Percentiles rank a stretch among this genome's conserved stretches.
phyloP scores from a whole-genome alignment of 495 filamentous ascomycete genomes.

The Lasiosphaeriaceae sp. region DNA sequence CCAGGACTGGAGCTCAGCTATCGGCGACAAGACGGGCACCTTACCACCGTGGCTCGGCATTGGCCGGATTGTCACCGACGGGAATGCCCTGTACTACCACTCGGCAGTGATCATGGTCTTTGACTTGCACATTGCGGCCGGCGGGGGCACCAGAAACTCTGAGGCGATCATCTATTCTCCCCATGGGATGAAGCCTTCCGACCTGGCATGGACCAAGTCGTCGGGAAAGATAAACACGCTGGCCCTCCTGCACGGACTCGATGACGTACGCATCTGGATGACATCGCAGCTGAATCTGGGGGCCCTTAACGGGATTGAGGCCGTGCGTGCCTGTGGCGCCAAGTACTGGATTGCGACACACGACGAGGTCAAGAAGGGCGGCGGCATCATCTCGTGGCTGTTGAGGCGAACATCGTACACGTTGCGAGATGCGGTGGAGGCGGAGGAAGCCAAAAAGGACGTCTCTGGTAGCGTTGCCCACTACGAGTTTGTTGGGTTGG shows the following conservation, averaged over 20 bases:
- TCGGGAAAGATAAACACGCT: conserved; percentile 39
- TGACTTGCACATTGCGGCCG: background rate
- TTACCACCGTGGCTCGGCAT: conserved; percentile 51
- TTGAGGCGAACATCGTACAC: conserved; percentile 41
- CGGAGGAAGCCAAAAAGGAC: conserved; percentile 20
- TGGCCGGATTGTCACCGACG: conserved; percentile 38
- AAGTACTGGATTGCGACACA: conserved; percentile 58
- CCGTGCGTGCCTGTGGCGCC: conserved; percentile 41
- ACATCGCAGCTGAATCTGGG: conserved; percentile 52
- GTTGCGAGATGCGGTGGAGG: conserved; percentile 43
- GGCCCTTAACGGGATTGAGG: conserved; percentile 48
- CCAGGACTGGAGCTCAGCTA: conserved; percentile 4
- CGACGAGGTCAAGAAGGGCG: conserved; percentile 53
- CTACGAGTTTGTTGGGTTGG: conserved; percentile 24
- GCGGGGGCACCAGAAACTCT: conserved; percentile 16
- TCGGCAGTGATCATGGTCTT: conserved; percentile 51
- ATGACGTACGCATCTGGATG: conserved; percentile 45
- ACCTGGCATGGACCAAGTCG: conserved; percentile 28
- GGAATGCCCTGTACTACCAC: conserved; percentile 48
- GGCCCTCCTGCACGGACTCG: conserved; percentile 52
- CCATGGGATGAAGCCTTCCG: conserved; percentile 45
- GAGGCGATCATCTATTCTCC: conserved; percentile 56
- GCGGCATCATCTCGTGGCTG: conserved; percentile 47
- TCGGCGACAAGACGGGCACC: conserved; percentile 24
- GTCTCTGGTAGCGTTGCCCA: conserved; percentile 13